Evolutionary conservation across 2,329 filamentous ascomycete genomes (phyloP), one percentile per base, ranked within the genome.

Genomic region (Remersonia thermophila): DNA sequence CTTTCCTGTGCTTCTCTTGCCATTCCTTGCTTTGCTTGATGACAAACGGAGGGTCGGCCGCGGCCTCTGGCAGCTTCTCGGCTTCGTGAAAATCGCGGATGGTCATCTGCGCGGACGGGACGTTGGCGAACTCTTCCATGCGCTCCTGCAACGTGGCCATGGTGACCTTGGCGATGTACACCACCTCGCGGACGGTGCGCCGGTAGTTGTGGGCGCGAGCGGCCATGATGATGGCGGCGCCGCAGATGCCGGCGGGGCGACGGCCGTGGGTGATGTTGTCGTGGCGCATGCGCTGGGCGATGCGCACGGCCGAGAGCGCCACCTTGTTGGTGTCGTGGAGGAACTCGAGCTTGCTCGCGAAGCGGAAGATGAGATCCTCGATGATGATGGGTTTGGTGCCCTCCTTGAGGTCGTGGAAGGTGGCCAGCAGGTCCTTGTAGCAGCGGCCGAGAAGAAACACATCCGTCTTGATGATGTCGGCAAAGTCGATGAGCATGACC

Each of bases 171-270:
- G 95, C 89, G 27, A 95, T 83, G 55, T 94, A 96, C n/a, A 96
- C 89, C 7, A 98, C 83, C 59, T 98, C 91, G 20, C 86, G 76
- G 10, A 93, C 77, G 0, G 86, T 94, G 13, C 91, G 79, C 30
- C 89, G 81, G 55, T 93, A 98, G 58, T 96, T 96, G 69, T 95
- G 93, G 81, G 96, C 96, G 35, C 91, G 82, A 7, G 91, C 89
- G 6, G 91, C 91, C 56, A 98, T 80, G 42, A 98, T 83, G 32
- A 98, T 71, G 47, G 87, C 93, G 10, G 91, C 91, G 43, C 91
- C 91, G 56, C 87, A 95, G 37, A 96, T 80, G 47, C 91, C 91
- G 6, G 89, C 89, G 12, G 91, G 91, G 28, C 91, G 80, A 51
- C 91, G 82, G 49, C 91, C 91, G 55, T 87, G 85, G 32, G 87